Evolutionary conservation across 306 rosid genomes (phyloP), one percentile per base, ranked within the genome.

Genomic region (Cucurbita maxima): DNA sequence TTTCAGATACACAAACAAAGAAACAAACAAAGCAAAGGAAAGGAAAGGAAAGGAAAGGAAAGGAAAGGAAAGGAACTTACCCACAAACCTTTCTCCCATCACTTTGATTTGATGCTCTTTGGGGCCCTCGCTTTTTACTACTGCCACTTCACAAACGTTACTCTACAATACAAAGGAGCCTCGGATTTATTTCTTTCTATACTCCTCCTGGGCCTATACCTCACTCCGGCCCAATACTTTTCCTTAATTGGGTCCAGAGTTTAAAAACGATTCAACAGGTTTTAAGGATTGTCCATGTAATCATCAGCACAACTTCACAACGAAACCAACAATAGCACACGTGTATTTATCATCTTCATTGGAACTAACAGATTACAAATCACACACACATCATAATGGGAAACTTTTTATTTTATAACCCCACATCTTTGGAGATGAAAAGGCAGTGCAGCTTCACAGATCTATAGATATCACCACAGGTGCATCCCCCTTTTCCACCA

Each of bases 401-500:
- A 0, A 18, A 12, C 5, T 6, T 45, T 19, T 67, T 6, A 10
- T 18, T 41, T 4, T 64, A 4, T 18, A 41, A 41, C 20, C 56
- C 55, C 73, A 45, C 11, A 45, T 67, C 55, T 67, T 67, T 44
- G 55, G 11, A 44, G 1, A 66, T 19, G 72, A 6, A 50, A 16
- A 14, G 38, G 64, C 41, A 30, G 20, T 59, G 47, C 34, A 30
- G n/a, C 13, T 75, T 80, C 79, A 87, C 22, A 89, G 69, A 66
- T 86, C 83, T 10, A 94, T 75, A 58, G 91, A 52, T 11, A 91
- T 75, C 44, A 79, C 87, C 76, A 85, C n/a, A 9, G 96, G 82
- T 11, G 82, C 74, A 76, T 85, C 87, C 16, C 92, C 97, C 79
- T 81, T 82, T 72, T 87, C 99, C 43, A 94, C 99, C 54, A 86